A percentile compares a stretch with the other conserved stretches of the same genome.
phyloP scores from a whole-genome alignment of 768 basidiomycete species.

The Trichaptum fuscoviolaceum region DNA sequence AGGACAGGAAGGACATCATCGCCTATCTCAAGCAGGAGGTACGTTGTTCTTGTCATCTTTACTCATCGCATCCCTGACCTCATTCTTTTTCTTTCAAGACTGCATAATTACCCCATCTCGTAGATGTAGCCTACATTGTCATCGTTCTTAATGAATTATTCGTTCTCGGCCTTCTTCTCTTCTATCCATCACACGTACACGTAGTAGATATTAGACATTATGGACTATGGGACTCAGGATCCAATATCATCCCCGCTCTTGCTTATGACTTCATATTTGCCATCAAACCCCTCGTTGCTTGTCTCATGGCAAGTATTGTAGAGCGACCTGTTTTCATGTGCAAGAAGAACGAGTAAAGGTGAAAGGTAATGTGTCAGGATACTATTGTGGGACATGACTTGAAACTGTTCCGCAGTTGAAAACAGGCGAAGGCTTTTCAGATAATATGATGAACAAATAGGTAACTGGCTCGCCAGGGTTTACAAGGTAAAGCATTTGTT shows the following conservation, averaged over 20 bases:
- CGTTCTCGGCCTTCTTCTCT: neutral
- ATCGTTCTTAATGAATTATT: neutral
- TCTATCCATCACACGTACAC: neutral
- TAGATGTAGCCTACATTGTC: neutral
- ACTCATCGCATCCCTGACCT: neutral
- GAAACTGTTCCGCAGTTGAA: too few species aligned
- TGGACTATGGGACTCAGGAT: neutral
- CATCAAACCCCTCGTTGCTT: too few species aligned
- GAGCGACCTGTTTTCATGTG: too few species aligned
- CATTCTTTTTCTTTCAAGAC: neutral
- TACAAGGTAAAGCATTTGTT: too few species aligned
- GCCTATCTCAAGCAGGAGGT: slow-evolving; percentile 76
- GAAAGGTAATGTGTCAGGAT: too few species aligned
- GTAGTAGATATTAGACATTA: neutral
- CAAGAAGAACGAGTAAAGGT: too few species aligned
- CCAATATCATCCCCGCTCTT: neutral
- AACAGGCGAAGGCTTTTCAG: too few species aligned
- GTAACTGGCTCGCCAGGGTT: too few species aligned
- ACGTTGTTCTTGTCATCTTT: slow-evolving; percentile 23
- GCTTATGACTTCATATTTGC: neutral
- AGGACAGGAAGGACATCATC: slow-evolving; percentile 94
- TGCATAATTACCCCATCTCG: neutral
- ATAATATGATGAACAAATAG: too few species aligned
- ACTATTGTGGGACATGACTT: too few species aligned
- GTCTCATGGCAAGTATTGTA: too few species aligned